Evolutionary conservation across 352 stramenopile species (phyloP).

Genomic region (Phytophthora rubi): DNA sequence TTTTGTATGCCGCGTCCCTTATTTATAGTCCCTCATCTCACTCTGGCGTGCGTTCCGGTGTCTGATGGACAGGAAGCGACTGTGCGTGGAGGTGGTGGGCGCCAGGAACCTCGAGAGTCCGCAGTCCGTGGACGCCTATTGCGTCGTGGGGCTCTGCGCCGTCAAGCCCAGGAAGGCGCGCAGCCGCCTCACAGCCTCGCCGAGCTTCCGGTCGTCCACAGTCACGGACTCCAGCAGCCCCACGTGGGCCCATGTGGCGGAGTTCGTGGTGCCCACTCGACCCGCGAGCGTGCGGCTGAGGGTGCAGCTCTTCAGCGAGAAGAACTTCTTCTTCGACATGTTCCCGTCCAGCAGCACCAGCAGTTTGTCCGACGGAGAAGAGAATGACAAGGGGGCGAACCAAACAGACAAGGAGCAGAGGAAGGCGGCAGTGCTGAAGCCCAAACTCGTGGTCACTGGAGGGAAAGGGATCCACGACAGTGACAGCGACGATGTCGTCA

Average conservation of each 20-base stretch:
- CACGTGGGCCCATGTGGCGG: constrained; percentile 51
- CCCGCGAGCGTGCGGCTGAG: constrained; percentile 32
- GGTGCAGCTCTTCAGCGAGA: constrained; percentile 73
- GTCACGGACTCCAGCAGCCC: constrained; percentile 43
- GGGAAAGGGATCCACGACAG: constrained; percentile 39
- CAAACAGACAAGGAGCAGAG: constrained; percentile 3
- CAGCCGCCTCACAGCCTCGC: constrained; percentile 15
- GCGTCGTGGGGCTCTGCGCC: constrained; percentile 53
- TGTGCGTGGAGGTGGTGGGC: constrained; percentile 75
- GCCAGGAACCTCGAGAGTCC: constrained; percentile 73
- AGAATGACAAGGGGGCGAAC: background rate
- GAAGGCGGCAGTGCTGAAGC: constrained; percentile 13
- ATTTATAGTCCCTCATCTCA: constrained; percentile 8
- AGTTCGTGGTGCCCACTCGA: constrained; percentile 39
- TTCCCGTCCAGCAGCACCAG: constrained; percentile 49
- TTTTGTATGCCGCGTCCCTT: constrained; percentile 10
- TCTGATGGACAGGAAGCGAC: constrained; percentile 42
- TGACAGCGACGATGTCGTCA: constrained; percentile 60
- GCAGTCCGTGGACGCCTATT: constrained; percentile 73
- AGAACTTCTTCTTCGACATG: constrained; percentile 90
- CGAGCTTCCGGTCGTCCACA: constrained; percentile 40
- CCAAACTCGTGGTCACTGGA: constrained; percentile 22
- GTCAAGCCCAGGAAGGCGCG: constrained; percentile 26
- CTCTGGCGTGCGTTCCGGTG: constrained; percentile 10
- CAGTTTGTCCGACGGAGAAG: constrained; percentile 21